Evolutionary conservation across 345 rosid genomes (phyloP).

Genomic region (Lepidium sativum): DNA sequence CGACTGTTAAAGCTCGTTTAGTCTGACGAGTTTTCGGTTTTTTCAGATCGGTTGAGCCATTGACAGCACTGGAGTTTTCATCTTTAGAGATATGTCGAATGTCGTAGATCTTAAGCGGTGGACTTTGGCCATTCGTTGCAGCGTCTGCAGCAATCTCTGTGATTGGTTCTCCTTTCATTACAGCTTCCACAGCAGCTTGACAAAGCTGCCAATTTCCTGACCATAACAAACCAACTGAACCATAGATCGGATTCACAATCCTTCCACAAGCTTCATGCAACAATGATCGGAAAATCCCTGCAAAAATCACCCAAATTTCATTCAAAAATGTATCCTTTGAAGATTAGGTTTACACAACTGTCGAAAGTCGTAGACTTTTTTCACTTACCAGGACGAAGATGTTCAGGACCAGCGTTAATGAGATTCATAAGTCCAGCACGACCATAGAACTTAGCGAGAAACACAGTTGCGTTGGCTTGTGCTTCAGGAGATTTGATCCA

Average conservation of each 20-base stretch:
- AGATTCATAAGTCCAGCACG: not conserved
- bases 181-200: conserved; percentile 87
- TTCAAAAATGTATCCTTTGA: too few relatives aligned
- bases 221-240: conserved; percentile 90
- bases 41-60: conserved; percentile 2
- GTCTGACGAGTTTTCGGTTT: conserved; percentile 6
- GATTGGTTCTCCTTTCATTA: conserved; percentile 69
- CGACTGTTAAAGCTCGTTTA: not conserved
- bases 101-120: conserved; percentile 79
- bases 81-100: conserved; percentile 81
- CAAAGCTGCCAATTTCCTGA: conserved; percentile 96
- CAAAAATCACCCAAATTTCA: not conserved
- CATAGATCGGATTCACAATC: conserved; percentile 94
- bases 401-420: not conserved
- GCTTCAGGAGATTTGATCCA: not conserved
- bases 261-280: conserved; percentile 96
- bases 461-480: not conserved
- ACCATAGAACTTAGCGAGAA: conserved; percentile 3
- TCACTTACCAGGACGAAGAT: conserved; percentile 8
- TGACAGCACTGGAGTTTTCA: conserved; percentile 33
- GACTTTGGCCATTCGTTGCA: conserved; percentile 65
- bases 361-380: too few relatives aligned
- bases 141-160: conserved; percentile 67
- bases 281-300: conserved; percentile 92
- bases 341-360: too few relatives aligned